Evolutionary conservation across 495 filamentous ascomycete species (phyloP), one percentile per base, ranked within the genome.

Genomic region (Opeltia flavorubescens): DNA sequence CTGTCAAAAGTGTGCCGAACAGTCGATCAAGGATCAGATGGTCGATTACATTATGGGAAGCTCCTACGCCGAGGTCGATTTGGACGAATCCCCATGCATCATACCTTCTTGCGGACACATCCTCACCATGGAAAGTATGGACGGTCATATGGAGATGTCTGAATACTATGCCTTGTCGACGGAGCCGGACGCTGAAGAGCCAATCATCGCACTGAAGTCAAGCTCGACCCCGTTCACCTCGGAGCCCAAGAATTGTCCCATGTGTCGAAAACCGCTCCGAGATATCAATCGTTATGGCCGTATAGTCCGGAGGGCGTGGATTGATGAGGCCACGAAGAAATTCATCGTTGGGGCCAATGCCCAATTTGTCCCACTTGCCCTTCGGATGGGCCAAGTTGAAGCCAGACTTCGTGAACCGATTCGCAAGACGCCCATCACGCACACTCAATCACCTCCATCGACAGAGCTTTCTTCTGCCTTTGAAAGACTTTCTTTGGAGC

Each of bases 321-420:
- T 88, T 2, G 78, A 87, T 44, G 78, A 84, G 55, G 63, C 75
- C 0, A 80, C 78, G 0, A 84, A 82, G 57, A 80, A 76, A 48
- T 80, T 86, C 54, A 72, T 77, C 23, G 47, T 70, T 13, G 69
- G 61, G 47, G 57, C 73, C 3, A 74, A 78, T 28, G 53, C 55
- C 3, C 47, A 63, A 36, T 78, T 74, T 53, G 49, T 72, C 23
- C 59, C 63, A 3, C 65, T 84, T 12, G 69, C 66, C n/a, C 23
- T 68, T 25, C 48, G 53, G 11, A 59, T 77, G 41, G 46, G 49
- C 8, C 23, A 46, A n/a, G 48, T 52, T 17, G 59, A 74, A 35
- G 44, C 50, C 6, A 30, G 53, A 41, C 51, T 69, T 3, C 46
- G 59, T 42, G 48, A 46, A 17, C 7, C 43, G 5, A 13, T 40